Conservation (phyloP, 257 asterid genomes). For the Nicotiana paniculata region DNA sequence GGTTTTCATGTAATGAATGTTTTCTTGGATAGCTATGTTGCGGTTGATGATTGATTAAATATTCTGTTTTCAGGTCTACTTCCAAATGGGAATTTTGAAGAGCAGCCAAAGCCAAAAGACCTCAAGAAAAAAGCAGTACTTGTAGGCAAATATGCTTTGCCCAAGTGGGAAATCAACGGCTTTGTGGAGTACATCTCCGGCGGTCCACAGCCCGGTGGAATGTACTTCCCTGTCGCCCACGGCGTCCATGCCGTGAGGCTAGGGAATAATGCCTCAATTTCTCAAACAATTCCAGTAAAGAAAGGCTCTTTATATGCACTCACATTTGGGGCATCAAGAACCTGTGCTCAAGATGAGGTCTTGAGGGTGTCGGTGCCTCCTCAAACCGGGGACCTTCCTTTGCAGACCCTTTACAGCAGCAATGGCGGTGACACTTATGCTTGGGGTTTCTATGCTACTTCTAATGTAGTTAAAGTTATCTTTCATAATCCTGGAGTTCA, state of each 20-base stretch:
- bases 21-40: background rate
- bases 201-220: conserved; percentile 94
- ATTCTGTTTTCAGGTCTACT: conserved; percentile 47
- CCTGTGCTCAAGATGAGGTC: conserved; percentile 87
- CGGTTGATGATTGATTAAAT: background rate
- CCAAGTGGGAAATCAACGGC: conserved; percentile 80
- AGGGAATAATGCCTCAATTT: conserved; percentile 77
- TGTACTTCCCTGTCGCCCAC: conserved; percentile 78
- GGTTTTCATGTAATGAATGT: background rate
- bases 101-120: conserved; percentile 47
- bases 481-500: conserved; percentile 74
- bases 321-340: conserved; percentile 82
- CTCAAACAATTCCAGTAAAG: conserved; percentile 58
- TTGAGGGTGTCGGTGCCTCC: conserved; percentile 61
- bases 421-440: conserved; percentile 77
- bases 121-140: conserved; percentile 49
- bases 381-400: conserved; percentile 67
- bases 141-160: conserved; percentile 49
- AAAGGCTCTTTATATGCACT: conserved; percentile 73
- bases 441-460: conserved; percentile 64
- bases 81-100: conserved; percentile 81
- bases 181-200: conserved; percentile 78
- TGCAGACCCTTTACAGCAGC: conserved; percentile 78
- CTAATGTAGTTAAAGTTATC: conserved; percentile 37
- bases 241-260: conserved; percentile 90